These are phyloP conservation scores for Salix dunnii DNA, from an alignment of 345 rosid genomes.

Conservation along the genomic window DNA sequence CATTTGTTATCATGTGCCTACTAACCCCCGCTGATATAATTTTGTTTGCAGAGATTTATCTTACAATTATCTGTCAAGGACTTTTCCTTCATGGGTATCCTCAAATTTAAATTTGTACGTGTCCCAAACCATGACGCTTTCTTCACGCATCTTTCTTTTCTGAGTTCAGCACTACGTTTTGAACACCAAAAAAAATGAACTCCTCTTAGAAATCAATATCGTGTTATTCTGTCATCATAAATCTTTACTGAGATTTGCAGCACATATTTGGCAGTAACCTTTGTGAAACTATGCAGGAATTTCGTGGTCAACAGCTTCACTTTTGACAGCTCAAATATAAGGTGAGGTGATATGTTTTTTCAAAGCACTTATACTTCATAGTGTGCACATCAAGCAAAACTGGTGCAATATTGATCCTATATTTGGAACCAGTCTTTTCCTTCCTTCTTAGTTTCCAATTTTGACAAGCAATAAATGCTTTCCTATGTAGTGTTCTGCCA, in stretches of 20 bases:
- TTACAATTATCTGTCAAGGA: conserved; percentile 34
- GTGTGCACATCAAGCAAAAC: not conserved
- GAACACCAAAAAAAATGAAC: not conserved
- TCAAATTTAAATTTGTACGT: conserved; percentile 31
- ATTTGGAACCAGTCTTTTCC: not conserved
- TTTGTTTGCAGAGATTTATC: conserved; percentile 38
- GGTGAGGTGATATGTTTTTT: conserved; percentile 12
- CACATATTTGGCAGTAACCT: not conserved
- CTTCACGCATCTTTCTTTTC: conserved; percentile 5
- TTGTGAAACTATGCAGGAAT: conserved; percentile 28
- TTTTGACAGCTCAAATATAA: conserved; percentile 25
- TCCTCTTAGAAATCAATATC: not conserved
- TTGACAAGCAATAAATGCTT: not conserved
- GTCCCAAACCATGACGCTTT: not conserved
- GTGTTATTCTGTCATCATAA: not conserved
- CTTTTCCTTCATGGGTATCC: conserved; percentile 33
- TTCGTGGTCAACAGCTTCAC: conserved; percentile 34
- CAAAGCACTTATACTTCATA: not conserved
- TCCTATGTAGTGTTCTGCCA: conserved; percentile 27
- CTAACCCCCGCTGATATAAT: not conserved
- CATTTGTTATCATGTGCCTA: not conserved
- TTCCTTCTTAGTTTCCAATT: not conserved
- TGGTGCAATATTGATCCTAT: not conserved
- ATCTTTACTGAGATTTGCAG: not conserved
- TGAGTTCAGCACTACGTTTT: not conserved